Evolutionary conservation across 345 rosid species (phyloP), one percentile per base, ranked within the genome.

Genomic region (Triadica sebifera): DNA sequence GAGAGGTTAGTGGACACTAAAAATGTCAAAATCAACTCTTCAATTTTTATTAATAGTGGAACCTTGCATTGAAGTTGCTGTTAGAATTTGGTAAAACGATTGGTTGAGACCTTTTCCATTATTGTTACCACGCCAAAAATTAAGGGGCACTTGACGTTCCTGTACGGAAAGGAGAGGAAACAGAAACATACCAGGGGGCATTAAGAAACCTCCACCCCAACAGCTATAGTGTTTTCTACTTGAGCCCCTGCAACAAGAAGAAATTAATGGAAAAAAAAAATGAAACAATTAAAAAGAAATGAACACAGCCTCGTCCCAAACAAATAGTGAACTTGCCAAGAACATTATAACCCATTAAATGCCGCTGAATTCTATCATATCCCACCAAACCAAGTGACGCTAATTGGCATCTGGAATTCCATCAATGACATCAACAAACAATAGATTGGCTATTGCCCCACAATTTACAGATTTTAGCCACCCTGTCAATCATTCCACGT

Each of bases 221-320:
- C 71, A 58, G 63, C 73, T 43, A 77, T 34, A 39, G 25, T 10
- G 50, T 61, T 46, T 56, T 61, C 29, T 38, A 68, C 62, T 72
- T 39, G 74, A 75, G 17, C 74, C 61, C 84, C 84, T 81, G 84
- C 87, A 80, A 53, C 61, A 77, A 85, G 55, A 75, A 62, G 39
- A 69, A 37, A 64, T 65, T 29, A 29, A 29, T 29, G 34, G 34
- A 29, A 29, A 69, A 43, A 4, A 45, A 65, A 41, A 65, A 56
- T 49, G 25, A 53, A 53, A 76, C 57, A 45, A 75, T 58, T 66
- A 69, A 69, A 64, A 22, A 37, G 20, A 4, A 65, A 65, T 46
- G 45, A 29, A 74, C 7, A 56, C 38, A 70, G 25, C 24, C 62
- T 22, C n/a, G 52, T 25, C 34, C 43, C 11, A 20, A 17, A 69